These are phyloP conservation scores for Zygoascus sp. DNA, from an alignment of 1,139 yeast species.

Conservation along the genomic window DNA sequence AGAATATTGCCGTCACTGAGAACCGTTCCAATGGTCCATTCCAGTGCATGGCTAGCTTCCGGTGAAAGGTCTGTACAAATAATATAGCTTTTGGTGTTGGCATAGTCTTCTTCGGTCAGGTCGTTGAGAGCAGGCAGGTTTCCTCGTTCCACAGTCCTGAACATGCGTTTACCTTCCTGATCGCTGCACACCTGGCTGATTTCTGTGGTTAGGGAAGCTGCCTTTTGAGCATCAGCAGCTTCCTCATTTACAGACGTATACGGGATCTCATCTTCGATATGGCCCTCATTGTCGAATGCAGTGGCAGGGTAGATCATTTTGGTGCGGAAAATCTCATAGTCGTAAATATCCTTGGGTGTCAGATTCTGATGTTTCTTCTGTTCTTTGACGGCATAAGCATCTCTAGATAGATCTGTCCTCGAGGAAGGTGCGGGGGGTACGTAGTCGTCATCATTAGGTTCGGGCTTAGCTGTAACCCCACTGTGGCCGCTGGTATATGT, in stretches of 20 bases:
- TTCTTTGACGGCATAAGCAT: slow-evolving; percentile 23
- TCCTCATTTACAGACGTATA: slow-evolving; percentile 72
- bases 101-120: slow-evolving; percentile 12
- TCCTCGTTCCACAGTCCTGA: slow-evolving; percentile 70
- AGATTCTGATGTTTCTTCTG: slow-evolving; percentile 28
- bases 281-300: slow-evolving; percentile 30
- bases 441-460: slow-evolving; percentile 2
- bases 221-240: slow-evolving; percentile 59
- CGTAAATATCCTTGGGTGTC: slow-evolving; percentile 48
- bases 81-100: slow-evolving; percentile 63
- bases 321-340: slow-evolving; percentile 43
- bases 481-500: background rate
- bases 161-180: slow-evolving; percentile 46
- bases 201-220: slow-evolving; percentile 54
- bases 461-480: background rate
- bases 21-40: slow-evolving; percentile 87
- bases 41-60: slow-evolving; percentile 80
- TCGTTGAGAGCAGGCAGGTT: slow-evolving; percentile 52
- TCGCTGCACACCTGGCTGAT: slow-evolving; percentile 63
- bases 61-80: slow-evolving; percentile 80
- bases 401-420: slow-evolving; percentile 2
- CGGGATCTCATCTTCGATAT: slow-evolving; percentile 41
- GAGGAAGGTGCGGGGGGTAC: slow-evolving; percentile 2
- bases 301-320: slow-evolving; percentile 42
- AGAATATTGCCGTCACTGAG: slow-evolving; percentile 80